Evolutionary conservation across 2,329 filamentous ascomycete species (phyloP), one percentile per base, ranked within the genome.

Genomic region (Colletotrichum abscissum): DNA sequence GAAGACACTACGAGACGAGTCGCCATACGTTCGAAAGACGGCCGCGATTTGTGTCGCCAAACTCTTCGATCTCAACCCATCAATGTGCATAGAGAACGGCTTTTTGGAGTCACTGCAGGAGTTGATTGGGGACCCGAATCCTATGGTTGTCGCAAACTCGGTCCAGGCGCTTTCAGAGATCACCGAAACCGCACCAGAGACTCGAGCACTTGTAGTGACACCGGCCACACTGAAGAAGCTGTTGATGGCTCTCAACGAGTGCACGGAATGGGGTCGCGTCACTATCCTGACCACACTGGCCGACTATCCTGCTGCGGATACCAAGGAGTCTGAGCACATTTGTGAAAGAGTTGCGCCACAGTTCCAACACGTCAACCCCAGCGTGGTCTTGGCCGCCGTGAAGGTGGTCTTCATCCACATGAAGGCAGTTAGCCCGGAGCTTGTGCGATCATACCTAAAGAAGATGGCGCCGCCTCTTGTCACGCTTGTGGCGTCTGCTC

Each of bases 371-470:
- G 96, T 98, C 80, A 99, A 99, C 80, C 94, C 97, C 3, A 97
- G 96, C 81, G 97, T 99, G 19, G 97, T 99, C 24, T 86, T 99
- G 76, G 95, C 97, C n/a, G 97, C 97, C 24, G 95, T 99, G 79
- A 99, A 99, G 86, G 94, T 94, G 16, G 97, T 99, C 52, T 99
- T 99, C 81, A 91, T 97, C 75, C 97, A 99, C 82, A 98, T 98
- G 95, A 94, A 91, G 82, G 87, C 92, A 73, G 89, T 98, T 78
- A 94, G 91, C 77, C 87, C 91, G 1, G 95, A 98, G 72, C 85
- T 95, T 57, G 92, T 93, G 75, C 91, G 92, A 78, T 94, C 94
- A 75, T 98, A 98, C 81, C 87, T 97, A 63, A 98, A 97, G 88
- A 99, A 99, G 87, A 99, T 99, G 97, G 96, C 97, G 1, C 97